These are phyloP conservation scores for Fusarium virguliforme DNA, from an alignment of 2,329 filamentous ascomycete species.

Conservation along the genomic window DNA sequence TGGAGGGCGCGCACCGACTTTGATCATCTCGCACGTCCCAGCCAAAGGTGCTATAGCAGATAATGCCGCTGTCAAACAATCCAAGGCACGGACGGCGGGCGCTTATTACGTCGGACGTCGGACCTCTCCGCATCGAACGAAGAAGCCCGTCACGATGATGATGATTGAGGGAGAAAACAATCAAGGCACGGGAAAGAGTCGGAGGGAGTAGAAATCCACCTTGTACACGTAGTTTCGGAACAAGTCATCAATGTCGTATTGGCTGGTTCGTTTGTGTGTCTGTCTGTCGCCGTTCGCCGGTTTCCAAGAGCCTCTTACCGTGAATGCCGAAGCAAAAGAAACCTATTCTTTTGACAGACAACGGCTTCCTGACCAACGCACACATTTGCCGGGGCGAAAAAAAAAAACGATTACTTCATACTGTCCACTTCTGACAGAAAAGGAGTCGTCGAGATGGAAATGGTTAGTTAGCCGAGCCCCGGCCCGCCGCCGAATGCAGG, in stretches of 20 bases:
- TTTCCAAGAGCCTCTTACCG: background rate
- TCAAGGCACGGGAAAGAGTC: background rate
- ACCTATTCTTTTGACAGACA: conserved; percentile 8
- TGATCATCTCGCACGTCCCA: conserved; percentile 27
- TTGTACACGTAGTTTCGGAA: conserved; percentile 14
- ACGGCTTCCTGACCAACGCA: background rate
- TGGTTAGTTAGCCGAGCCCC: conserved; percentile 41
- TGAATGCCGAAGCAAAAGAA: conserved; percentile 5
- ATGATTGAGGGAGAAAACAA: conserved; percentile 9
- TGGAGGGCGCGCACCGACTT: background rate
- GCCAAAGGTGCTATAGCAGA: conserved; percentile 14
- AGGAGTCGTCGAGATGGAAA: conserved; percentile 28
- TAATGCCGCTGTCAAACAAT: conserved; percentile 21
- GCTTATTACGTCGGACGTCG: conserved; percentile 4
- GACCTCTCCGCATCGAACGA: conserved; percentile 20
- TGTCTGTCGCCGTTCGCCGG: background rate
- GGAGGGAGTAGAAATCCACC: conserved; percentile 7
- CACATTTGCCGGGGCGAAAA: background rate
- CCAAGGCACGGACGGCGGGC: conserved; percentile 19
- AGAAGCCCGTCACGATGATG: conserved; percentile 5
- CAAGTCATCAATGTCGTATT: background rate
- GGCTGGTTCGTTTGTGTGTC: background rate
- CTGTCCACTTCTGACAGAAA: conserved; percentile 3
- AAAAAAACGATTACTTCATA: background rate
- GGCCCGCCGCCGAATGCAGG: conserved; percentile 46